These are phyloP conservation scores for Huiozyma naganishii DNA, from an alignment of 805 yeast species.

Conservation along the genomic window DNA sequence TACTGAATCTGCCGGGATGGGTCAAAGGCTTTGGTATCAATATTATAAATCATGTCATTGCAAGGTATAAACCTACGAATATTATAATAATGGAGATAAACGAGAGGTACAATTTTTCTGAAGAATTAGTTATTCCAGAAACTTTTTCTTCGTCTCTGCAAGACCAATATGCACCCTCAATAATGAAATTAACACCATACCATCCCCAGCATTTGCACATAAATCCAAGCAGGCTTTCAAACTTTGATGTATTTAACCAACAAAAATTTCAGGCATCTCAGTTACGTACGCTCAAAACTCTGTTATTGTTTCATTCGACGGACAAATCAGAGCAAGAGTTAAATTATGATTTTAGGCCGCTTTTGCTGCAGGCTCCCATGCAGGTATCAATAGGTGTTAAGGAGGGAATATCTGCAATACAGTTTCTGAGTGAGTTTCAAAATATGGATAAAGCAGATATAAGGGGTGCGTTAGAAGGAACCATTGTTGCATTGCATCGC, in stretches of 20 bases:
- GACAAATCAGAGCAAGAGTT: constrained; percentile 9
- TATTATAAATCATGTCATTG: constrained; percentile 41
- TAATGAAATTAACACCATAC: constrained; percentile 28
- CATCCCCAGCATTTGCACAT: not conserved
- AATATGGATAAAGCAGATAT: constrained; percentile 27
- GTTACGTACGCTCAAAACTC: constrained; percentile 38
- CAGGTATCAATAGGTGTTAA: constrained; percentile 29
- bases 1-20: constrained; percentile 87
- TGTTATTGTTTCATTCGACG: constrained; percentile 42
- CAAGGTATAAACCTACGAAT: constrained; percentile 40
- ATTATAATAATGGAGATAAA: constrained; percentile 42
- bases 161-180: constrained; percentile 18
- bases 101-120: constrained; percentile 10
- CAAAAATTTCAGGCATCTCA: constrained; percentile 39
- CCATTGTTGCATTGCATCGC: constrained; percentile 25
- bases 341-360: constrained; percentile 34
- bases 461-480: constrained; percentile 27
- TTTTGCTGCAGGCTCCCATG: constrained; percentile 32
- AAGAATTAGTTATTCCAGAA: constrained; percentile 21
- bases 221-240: not conserved
- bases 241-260: constrained; percentile 1
- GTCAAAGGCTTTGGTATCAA: constrained; percentile 76
- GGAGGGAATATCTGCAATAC: constrained; percentile 30
- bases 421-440: constrained; percentile 27
- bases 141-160: constrained; percentile 23